These are phyloP conservation scores for Cladosporium sp. DNA, from an alignment of 2,329 filamentous ascomycete genomes.

Conservation along the genomic window DNA sequence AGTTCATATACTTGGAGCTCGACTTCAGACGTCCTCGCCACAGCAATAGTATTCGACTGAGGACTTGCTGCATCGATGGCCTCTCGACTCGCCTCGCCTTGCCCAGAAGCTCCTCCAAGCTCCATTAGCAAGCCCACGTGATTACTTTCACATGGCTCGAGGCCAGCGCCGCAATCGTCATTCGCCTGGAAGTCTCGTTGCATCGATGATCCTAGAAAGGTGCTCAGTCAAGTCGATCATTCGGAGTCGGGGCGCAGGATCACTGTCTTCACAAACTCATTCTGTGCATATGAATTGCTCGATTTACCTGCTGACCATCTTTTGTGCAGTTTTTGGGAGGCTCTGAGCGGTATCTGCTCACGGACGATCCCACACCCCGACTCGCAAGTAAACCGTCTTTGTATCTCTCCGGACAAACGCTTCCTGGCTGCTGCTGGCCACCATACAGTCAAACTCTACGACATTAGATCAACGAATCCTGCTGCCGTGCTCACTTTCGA, in stretches of 20 bases:
- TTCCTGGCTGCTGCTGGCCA: constrained; percentile 78
- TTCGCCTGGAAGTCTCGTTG: too few relatives aligned
- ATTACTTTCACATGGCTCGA: too few relatives aligned
- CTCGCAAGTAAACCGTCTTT: constrained; percentile 96
- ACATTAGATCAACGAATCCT: constrained; percentile 97
- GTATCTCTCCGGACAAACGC: constrained; percentile 96
- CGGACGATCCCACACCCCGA: constrained; percentile 97
- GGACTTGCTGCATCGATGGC: background rate
- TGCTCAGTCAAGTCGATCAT: too few relatives aligned
- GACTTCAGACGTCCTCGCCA: too few relatives aligned
- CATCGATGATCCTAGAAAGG: too few relatives aligned
- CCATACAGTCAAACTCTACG: constrained; percentile 93
- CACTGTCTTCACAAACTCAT: background rate
- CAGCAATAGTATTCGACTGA: background rate
- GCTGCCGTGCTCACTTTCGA: constrained; percentile 91
- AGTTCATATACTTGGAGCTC: background rate
- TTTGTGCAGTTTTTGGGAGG: constrained; percentile 83
- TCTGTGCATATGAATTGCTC: background rate
- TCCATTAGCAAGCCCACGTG: too few relatives aligned
- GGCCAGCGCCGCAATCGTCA: too few relatives aligned
- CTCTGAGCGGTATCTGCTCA: constrained; percentile 93
- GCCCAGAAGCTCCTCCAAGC: too few relatives aligned
- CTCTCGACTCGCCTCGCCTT: background rate
- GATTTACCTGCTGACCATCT: background rate
- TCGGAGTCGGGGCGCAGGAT: background rate